Evolutionary conservation across 257 asterid genomes (phyloP).

Genomic region (Linaria vulgaris): DNA sequence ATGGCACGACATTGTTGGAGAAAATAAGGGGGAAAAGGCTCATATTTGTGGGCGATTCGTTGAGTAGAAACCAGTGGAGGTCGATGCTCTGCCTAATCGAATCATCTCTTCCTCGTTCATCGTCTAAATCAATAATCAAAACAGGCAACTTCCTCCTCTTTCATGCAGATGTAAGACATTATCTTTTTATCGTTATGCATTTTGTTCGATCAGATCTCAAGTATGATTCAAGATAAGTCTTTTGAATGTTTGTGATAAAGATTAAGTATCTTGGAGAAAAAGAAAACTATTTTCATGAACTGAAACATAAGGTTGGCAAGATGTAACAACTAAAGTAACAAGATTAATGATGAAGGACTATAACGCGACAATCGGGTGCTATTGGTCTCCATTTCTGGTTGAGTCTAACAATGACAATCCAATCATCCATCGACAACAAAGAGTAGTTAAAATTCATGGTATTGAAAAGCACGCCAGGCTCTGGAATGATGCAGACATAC

Average conservation of each 20-base stretch:
- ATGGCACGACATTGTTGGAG: conserved; percentile 50
- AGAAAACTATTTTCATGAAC: too few relatives aligned
- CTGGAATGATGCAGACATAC: conserved; percentile 64
- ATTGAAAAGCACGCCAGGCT: conserved; percentile 51
- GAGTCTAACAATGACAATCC: conserved; percentile 67
- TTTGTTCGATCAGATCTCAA: background rate
- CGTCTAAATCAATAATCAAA: conserved; percentile 21
- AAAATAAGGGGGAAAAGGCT: conserved; percentile 60
- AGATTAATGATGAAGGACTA: too few relatives aligned
- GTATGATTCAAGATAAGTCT: background rate
- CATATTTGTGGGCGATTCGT: conserved; percentile 70
- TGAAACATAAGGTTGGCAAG: too few relatives aligned
- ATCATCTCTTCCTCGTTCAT: conserved; percentile 39
- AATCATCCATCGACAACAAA: conserved; percentile 15
- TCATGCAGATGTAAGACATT: conserved; percentile 39
- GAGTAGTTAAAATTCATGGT: conserved; percentile 34
- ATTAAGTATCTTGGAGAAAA: too few relatives aligned
- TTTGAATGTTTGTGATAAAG: background rate
- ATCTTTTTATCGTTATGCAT: background rate
- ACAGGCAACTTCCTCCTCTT: conserved; percentile 36
- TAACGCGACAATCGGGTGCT: conserved; percentile 58
- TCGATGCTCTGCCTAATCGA: conserved; percentile 68
- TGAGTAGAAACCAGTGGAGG: conserved; percentile 66
- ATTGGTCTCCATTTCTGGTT: conserved; percentile 79
- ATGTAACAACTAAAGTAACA: too few relatives aligned